Conservation (phyloP, 208 protist genomes). For the Trypanosoma avium region DNA sequence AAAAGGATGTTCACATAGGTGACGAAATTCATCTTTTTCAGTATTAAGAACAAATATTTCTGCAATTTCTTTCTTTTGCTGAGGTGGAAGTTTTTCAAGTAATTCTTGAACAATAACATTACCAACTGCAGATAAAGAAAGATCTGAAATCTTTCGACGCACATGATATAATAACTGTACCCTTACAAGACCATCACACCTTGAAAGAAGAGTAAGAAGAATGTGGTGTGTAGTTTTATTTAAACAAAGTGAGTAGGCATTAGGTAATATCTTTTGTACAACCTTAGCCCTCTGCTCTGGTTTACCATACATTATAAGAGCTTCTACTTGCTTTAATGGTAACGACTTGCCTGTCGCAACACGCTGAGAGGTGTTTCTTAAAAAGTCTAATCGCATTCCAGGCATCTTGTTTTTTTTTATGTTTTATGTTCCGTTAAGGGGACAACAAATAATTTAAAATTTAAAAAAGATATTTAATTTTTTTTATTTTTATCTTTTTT, state of each 20-base stretch:
- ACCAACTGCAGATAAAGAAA: constrained; percentile 66
- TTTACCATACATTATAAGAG: constrained; percentile 80
- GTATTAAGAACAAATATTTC: constrained; percentile 81
- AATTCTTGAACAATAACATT: constrained; percentile 83
- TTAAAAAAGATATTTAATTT: too few relatives aligned
- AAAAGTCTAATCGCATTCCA: constrained; percentile 84
- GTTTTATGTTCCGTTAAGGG: neutral
- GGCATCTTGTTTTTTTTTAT: constrained; percentile 29
- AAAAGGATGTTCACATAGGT: constrained; percentile 76
- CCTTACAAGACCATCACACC: constrained; percentile 74
- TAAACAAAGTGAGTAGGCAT: constrained; percentile 67
- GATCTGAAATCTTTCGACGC: constrained; percentile 73
- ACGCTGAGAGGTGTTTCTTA: constrained; percentile 86
- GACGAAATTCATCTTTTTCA: constrained; percentile 71
- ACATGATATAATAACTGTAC: constrained; percentile 84
- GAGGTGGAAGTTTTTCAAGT: constrained; percentile 67
- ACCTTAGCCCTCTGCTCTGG: constrained; percentile 83
- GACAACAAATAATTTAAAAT: too few relatives aligned
- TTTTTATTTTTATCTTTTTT: constrained; percentile 14
- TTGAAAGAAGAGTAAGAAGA: constrained; percentile 66
- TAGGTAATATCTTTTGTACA: constrained; percentile 73
- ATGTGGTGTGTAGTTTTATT: constrained; percentile 82
- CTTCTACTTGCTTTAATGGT: constrained; percentile 87
- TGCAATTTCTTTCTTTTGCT: constrained; percentile 81
- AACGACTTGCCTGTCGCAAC: constrained; percentile 75